Evolutionary conservation across 257 asterid species (phyloP).

Genomic region (Capsicum chinense): DNA sequence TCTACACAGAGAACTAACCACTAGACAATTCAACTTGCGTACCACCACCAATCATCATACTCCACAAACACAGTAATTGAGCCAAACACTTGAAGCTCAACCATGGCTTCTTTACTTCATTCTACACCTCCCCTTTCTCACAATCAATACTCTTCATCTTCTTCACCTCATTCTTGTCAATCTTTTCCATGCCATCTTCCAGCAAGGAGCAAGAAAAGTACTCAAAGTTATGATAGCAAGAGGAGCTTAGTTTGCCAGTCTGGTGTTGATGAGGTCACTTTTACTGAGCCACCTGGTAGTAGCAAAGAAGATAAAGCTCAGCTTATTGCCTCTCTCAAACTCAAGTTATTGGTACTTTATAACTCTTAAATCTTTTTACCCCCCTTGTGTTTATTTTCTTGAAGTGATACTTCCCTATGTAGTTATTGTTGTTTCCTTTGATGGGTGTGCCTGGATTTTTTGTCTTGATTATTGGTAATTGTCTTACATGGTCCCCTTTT

Average conservation of each 20-base stretch:
- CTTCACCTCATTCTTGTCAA: slow-evolving; percentile 33
- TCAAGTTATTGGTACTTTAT: slow-evolving; percentile 64
- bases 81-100: background rate
- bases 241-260: slow-evolving; percentile 46
- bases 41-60: slow-evolving; percentile 33
- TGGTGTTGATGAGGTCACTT: slow-evolving; percentile 42
- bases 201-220: background rate
- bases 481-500: too few relatives aligned
- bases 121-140: slow-evolving; percentile 46
- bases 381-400: background rate
- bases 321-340: slow-evolving; percentile 54
- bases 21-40: background rate
- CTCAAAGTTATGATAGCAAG: slow-evolving; percentile 32
- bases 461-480: background rate
- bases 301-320: slow-evolving; percentile 42
- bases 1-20: too few relatives aligned
- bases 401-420: background rate
- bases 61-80: background rate
- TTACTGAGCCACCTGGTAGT: slow-evolving; percentile 45
- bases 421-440: background rate
- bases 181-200: slow-evolving; percentile 26
- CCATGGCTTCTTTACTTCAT: slow-evolving; percentile 70
- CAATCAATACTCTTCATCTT: slow-evolving; percentile 33
- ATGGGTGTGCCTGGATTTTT: background rate
- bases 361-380: background rate